Evolutionary conservation across 805 yeast species (phyloP).

Genomic region (Barnettozyma vustinii): DNA sequence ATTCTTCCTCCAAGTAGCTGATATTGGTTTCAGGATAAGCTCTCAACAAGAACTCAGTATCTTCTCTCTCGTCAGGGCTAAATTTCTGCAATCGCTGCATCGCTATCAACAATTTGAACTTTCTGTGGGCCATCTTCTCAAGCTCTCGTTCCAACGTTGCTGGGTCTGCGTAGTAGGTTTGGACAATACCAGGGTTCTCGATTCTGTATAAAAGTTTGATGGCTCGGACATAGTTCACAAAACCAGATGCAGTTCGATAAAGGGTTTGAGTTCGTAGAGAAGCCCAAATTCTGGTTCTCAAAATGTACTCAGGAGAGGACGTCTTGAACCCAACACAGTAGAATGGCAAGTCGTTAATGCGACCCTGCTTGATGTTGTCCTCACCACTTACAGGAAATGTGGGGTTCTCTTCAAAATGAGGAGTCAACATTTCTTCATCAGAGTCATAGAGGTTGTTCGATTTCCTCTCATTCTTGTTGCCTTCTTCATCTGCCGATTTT

Average conservation of each 20-base stretch:
- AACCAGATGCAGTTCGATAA: conserved; percentile 79
- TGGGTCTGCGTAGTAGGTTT: conserved; percentile 38
- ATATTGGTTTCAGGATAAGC: conserved; percentile 66
- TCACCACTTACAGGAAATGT: conserved; percentile 13
- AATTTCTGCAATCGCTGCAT: conserved; percentile 81
- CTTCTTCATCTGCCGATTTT: conserved; percentile 7
- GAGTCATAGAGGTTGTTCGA: background rate
- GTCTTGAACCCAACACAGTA: conserved; percentile 69
- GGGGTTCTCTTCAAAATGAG: conserved; percentile 11
- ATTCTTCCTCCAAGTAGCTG: conserved; percentile 48
- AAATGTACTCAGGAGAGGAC: conserved; percentile 53
- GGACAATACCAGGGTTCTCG: conserved; percentile 54
- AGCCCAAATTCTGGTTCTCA: conserved; percentile 84
- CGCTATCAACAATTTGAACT: conserved; percentile 75
- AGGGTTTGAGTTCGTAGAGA: conserved; percentile 79
- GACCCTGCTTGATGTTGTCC: conserved; percentile 32
- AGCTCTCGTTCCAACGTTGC: conserved; percentile 60
- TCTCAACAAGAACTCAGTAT: conserved; percentile 59
- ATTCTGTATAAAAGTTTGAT: conserved; percentile 61
- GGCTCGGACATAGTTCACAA: conserved; percentile 73
- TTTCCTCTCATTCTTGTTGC: background rate
- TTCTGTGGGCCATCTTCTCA: conserved; percentile 69
- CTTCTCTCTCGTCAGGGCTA: conserved; percentile 56
- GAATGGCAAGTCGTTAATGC: conserved; percentile 60
- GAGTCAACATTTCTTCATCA: background rate